Base-by-base conservation (phyloP, 1,139 yeast species). In the Hansenula sp. region DNA sequence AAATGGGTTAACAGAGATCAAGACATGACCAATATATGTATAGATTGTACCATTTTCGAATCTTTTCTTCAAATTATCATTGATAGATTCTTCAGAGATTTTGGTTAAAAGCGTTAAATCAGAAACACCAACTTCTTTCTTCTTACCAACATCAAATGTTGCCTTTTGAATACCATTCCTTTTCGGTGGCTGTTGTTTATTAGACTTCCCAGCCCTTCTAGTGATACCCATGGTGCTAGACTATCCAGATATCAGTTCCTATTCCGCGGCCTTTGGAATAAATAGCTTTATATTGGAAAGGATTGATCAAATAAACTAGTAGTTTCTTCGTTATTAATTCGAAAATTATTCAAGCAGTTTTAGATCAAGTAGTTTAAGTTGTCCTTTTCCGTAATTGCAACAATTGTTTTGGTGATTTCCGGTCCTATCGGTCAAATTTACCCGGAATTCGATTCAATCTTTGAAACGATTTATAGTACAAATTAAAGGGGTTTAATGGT, bases 81-180 rank as follows among this genome's bases (percentile, higher is more conserved):
- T 90, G 68, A 94, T 94, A 38, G 96, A 78, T 48, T 89, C 96
- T 63, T 94, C 98, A 40, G 93, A 77, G 57, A 94, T 93, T 52
- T 85, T 86, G 29, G 96, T 84, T 50, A 94, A 72, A 48, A 94
- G 72, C 0, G 99, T 94, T 61, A 94, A 74, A 66, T 94, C 99
- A 39, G 96, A 84, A 5, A 94, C 98, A 41, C 99, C 99, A 17
- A 93, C 99, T 65, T 93, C 98, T 65, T 90, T 89, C 75, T 89
- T 89, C 67, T 90, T 90, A 44, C 83, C 74, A 38, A 85, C 68
- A 60, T 94, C 99, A 62, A 90, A 93, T 41, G 90, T 87, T 18
- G 98, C 98, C 69, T 93, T 93, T 61, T 88, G 84, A 57, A 91
- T 87, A n/a, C 79, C 81, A 36, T 78, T 69, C 50, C 81, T 74